Percentiles rank a stretch among this genome's conserved stretches.
Evolutionary conservation across 495 filamentous ascomycete genomes (phyloP).

Genomic region (Penicillium simplicissimum): DNA sequence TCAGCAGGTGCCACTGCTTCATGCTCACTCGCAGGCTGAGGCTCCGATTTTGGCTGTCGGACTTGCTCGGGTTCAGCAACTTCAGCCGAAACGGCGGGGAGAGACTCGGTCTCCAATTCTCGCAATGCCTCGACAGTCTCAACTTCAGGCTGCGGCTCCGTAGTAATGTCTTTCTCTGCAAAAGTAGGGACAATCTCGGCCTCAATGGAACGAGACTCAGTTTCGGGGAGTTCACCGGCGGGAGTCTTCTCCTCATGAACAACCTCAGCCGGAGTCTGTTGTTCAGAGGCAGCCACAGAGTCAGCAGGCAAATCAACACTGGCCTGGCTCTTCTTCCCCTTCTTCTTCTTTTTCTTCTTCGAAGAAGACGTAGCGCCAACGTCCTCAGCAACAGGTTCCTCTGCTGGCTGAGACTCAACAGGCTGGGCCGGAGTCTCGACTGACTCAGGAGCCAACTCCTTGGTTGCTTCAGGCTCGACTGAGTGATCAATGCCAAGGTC

Average conservation of each 20-base stretch:
- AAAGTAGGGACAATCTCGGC: not conserved
- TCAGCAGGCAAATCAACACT: slow-evolving; percentile 22
- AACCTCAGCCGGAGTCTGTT: slow-evolving; percentile 1
- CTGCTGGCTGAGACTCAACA: slow-evolving; percentile 7
- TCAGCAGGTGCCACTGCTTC: slow-evolving; percentile 7
- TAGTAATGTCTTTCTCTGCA: not conserved
- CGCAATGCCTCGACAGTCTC: slow-evolving; percentile 7
- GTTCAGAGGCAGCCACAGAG: slow-evolving; percentile 1
- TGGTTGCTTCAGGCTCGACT: slow-evolving; percentile 11
- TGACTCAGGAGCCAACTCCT: slow-evolving; percentile 13
- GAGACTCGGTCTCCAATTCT: slow-evolving; percentile 10
- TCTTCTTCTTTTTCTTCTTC: slow-evolving; percentile 43
- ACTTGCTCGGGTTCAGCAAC: not conserved
- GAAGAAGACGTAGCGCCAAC: slow-evolving; percentile 20
- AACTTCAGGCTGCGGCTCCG: not conserved
- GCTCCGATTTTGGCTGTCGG: not conserved
- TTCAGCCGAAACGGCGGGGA: slow-evolving; percentile 3
- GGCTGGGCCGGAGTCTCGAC: not conserved
- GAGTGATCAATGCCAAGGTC: not conserved
- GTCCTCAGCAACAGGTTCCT: slow-evolving; percentile 23
- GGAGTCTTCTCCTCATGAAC: slow-evolving; percentile 1
- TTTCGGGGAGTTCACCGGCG: not conserved
- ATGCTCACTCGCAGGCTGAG: slow-evolving; percentile 2
- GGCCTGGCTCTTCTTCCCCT: slow-evolving; percentile 33
- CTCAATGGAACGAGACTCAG: slow-evolving; percentile 8